These are phyloP conservation scores for Colletotrichum liriopes DNA, from an alignment of 2,329 filamentous ascomycete genomes.

Conservation along the genomic window DNA sequence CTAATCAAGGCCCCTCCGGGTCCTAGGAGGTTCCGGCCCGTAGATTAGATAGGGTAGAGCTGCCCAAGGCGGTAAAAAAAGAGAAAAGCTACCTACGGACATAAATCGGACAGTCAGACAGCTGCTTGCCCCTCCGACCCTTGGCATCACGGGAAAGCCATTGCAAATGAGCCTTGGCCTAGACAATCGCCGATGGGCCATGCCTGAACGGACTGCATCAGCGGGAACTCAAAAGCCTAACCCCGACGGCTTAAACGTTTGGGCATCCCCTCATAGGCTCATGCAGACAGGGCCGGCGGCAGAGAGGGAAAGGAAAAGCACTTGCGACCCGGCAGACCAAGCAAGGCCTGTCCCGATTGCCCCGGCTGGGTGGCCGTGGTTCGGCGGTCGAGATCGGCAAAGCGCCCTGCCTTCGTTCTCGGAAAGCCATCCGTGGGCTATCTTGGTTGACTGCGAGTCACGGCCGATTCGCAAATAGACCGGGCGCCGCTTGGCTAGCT, in stretches of 20 bases:
- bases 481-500: background rate
- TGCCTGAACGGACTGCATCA: conserved; percentile 12
- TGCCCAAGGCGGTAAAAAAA: conserved; percentile 18
- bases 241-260: conserved; percentile 39
- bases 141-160: conserved; percentile 36
- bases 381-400: background rate
- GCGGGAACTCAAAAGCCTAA: conserved; percentile 33
- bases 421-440: conserved; percentile 10
- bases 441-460: background rate
- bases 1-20: conserved; percentile 3
- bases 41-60: conserved; percentile 40
- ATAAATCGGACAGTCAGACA: conserved; percentile 38
- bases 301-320: background rate
- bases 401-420: conserved; percentile 1
- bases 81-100: conserved; percentile 17
- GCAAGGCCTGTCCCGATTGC: background rate
- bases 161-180: conserved; percentile 27
- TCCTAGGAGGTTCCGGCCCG: conserved; percentile 10
- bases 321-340: background rate
- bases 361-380: conserved; percentile 1
- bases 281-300: background rate
- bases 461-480: background rate
- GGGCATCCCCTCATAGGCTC: conserved; percentile 2
- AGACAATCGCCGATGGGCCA: conserved; percentile 37
- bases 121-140: conserved; percentile 2